These are phyloP conservation scores for Croton setiger DNA, from an alignment of 441 rosid genomes.

Conservation along the genomic window DNA sequence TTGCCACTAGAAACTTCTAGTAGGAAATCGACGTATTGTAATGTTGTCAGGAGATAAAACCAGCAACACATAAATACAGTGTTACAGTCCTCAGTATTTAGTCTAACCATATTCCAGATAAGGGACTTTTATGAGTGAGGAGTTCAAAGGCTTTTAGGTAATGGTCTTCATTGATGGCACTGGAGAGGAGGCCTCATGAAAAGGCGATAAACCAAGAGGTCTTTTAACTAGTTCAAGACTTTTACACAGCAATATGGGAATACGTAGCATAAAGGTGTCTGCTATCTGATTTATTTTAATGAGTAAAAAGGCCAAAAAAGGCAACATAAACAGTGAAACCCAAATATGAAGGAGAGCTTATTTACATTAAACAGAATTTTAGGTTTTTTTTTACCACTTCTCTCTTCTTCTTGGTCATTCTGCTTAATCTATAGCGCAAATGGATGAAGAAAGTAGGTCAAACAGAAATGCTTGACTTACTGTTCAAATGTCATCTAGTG, in stretches of 20 bases:
- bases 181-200: too few species aligned
- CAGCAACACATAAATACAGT: not conserved
- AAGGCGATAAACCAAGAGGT: not conserved
- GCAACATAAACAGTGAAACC: not conserved
- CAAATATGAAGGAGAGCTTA: not conserved
- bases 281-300: not conserved
- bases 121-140: not conserved
- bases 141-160: not conserved
- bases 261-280: not conserved
- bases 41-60: not conserved
- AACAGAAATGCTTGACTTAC: not conserved
- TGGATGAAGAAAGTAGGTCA: not conserved
- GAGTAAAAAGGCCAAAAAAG: not conserved
- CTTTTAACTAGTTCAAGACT: not conserved
- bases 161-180: not conserved
- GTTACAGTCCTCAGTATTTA: not conserved
- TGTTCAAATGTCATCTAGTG: not conserved
- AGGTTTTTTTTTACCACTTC: not conserved
- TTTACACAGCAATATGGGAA: not conserved
- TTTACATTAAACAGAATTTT: not conserved
- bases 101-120: slow-evolving; percentile 2
- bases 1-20: not conserved
- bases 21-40: not conserved
- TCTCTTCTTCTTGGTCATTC: not conserved
- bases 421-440: not conserved